Conservation (phyloP, 495 filamentous ascomycete species). For the Penicillium bialowiezense region DNA sequence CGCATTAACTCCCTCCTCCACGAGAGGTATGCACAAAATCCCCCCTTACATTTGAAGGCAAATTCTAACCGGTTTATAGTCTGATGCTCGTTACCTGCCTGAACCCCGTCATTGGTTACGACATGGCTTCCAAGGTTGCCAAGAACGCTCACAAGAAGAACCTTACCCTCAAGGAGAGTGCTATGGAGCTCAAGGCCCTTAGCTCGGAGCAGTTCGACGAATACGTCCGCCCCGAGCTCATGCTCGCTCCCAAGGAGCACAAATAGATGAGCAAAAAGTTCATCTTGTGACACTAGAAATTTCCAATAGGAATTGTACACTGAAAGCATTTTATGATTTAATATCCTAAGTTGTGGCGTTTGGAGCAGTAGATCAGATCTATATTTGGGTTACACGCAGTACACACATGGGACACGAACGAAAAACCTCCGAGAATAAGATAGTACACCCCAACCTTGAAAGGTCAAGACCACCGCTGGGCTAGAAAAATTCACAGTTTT, state of each 20-base stretch:
- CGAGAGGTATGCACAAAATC: conserved; percentile 58
- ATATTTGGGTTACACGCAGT: conserved; percentile 13
- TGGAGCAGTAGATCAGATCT: conserved; percentile 3
- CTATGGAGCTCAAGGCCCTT: conserved; percentile 88
- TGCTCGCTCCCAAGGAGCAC: conserved; percentile 77
- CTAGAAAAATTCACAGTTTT: too few species aligned
- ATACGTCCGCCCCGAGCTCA: conserved; percentile 91
- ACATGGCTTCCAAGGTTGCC: conserved; percentile 95
- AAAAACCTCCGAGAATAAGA: too few species aligned
- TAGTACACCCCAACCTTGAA: too few species aligned
- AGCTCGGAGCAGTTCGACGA: conserved; percentile 89
- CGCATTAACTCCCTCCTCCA: conserved; percentile 84
- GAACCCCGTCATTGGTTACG: conserved; percentile 98
- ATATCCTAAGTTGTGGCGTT: too few species aligned
- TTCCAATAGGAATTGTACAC: conserved; percentile 23
- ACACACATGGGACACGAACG: neutral
- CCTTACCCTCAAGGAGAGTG: conserved; percentile 84
- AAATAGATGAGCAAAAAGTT: conserved; percentile 33
- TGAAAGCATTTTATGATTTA: conserved; percentile 12
- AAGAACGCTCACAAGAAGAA: conserved; percentile 99
- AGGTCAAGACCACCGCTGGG: too few species aligned
- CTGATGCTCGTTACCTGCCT: conserved; percentile 98
- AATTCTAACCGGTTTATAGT: conserved; percentile 46
- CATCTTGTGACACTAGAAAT: conserved; percentile 21
- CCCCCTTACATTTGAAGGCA: conserved; percentile 2